Percentiles rank a stretch among this genome's conserved stretches.
Evolutionary conservation across 2,329 filamentous ascomycete genomes (phyloP).

Genomic region (Cryphonectria carpinicola): DNA sequence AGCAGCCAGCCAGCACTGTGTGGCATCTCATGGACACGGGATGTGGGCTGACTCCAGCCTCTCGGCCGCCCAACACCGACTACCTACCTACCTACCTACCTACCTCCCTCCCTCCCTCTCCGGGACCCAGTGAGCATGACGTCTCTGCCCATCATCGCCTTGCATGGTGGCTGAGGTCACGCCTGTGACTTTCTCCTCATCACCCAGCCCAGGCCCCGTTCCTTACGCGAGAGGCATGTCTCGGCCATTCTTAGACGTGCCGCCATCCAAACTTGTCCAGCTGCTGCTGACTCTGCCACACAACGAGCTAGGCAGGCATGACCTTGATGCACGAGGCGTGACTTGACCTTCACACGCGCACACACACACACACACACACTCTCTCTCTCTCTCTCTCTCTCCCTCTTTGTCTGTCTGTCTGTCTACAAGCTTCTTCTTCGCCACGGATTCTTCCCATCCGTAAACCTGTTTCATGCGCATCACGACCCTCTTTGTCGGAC

Average conservation of each 20-base stretch:
- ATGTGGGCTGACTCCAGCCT: background rate
- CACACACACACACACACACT: background rate
- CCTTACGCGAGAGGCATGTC: background rate
- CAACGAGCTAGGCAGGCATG: background rate
- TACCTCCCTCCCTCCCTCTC: background rate
- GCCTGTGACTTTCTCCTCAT: background rate
- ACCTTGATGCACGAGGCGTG: background rate
- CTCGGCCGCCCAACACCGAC: background rate
- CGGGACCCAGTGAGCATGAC: background rate
- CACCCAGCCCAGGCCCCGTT: background rate
- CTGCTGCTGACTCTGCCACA: constrained; percentile 6
- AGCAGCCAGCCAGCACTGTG: background rate
- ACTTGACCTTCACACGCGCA: background rate
- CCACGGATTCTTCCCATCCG: constrained; percentile 2
- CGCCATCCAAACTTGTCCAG: background rate
- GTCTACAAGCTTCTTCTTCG: background rate
- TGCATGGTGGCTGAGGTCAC: background rate
- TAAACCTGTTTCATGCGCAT: background rate
- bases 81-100: background rate
- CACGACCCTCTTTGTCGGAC: background rate
- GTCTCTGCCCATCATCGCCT: background rate
- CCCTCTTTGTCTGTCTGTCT: background rate
- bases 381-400: too few relatives aligned
- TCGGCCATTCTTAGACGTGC: background rate
- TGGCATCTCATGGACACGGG: background rate